Evolutionary conservation across 495 filamentous ascomycete species (phyloP), one percentile per base, ranked within the genome.

Genomic region (Neurospora tetrasperma): DNA sequence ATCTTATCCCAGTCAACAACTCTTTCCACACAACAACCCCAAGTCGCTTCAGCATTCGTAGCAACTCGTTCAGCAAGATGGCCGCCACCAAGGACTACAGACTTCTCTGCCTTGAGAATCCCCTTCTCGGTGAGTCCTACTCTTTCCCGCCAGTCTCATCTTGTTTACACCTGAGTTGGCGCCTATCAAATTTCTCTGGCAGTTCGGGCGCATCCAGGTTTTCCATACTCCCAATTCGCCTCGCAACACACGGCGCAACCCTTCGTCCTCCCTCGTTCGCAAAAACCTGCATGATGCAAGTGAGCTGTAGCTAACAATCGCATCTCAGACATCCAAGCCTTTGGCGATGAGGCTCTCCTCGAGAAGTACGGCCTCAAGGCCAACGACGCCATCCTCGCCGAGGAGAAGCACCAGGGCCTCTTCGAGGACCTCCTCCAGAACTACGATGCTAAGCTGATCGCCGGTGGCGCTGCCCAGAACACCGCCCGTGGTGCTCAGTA

Each of bases 401-500:
- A 96, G 82, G 88, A 92, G 71, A 91, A 97, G 85, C 96, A 98
- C 85, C 86, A 90, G 81, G 87, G 86, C 71, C 83, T 99, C 81
- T 98, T 95, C 82, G 94, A 97, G 78, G 96, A 99, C 76, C 88
- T 98, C 74, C 86, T 97, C 73, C 88, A 91, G 76, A 90, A 92
- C 86, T 90, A 88, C 79, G 88, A 94, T 76, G 94, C 94, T 74
- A 97, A 96, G 85, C 87, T 97, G 80, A 94, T 99, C 82, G 93
- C 96, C 71, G 96, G 96, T 78, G 96, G 96, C 80, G 96, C 96
- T 73, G 96, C 96, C 38, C 96, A 99, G 84, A 99, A 99, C 89
- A 95, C 95, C 72, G 96, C 96, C 77, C 92, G 96, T 78, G 96
- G 96, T 78, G 96, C 94, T 72, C 93, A 97, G 89, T 99, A 99